Base-by-base conservation (phyloP, 495 filamentous ascomycete species). In the Echria macrotheca region DNA sequence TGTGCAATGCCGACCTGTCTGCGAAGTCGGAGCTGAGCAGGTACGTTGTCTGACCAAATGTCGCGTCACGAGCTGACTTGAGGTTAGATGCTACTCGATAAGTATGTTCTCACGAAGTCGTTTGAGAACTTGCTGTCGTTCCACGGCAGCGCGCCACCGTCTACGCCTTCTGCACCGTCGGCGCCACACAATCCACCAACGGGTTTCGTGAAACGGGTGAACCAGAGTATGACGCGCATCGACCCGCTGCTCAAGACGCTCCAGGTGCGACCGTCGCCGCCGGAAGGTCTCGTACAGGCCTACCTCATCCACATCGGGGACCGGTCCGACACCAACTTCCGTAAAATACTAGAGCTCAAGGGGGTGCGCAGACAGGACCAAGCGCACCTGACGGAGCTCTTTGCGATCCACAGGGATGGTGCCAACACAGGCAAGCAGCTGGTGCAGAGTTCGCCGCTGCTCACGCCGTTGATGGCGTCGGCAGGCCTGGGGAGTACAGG, bases 21-120 rank as follows among this genome's bases (percentile, higher is more conserved):
- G 87, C 12, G 91, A 96, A 65, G 88, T 89, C 40, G 93, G 90
- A 19, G 93, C 93, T n/a, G 94, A 98, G 68, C 93, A 94, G 76
- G 83, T 85, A 69, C 51, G 50, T 52, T 12, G n/a, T n/a, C n/a
- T n/a, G n/a, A n/a, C n/a, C n/a, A n/a, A n/a, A n/a, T n/a, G n/a
- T n/a, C n/a, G n/a, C n/a, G n/a, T n/a, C n/a, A n/a, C n/a, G n/a
- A n/a, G n/a, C n/a, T n/a, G n/a, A n/a, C n/a, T n/a, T n/a, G n/a
- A n/a, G n/a, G n/a, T n/a, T 7, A 69, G 81, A 95, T 98, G 90
- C 77, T 98, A 5, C 80, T 98, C 3, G 94, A 98, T 63, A 84
- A 86, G 42, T 96, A 97, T 61, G 86, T 86, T 23, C 77, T 97
- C 5, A 95, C 91, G 53, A 88, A 93, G 57, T 79, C 82, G 12